phyloP scores from a whole-genome alignment of 371 early-diverging fungal species.

The Astathelohania contejeani region DNA sequence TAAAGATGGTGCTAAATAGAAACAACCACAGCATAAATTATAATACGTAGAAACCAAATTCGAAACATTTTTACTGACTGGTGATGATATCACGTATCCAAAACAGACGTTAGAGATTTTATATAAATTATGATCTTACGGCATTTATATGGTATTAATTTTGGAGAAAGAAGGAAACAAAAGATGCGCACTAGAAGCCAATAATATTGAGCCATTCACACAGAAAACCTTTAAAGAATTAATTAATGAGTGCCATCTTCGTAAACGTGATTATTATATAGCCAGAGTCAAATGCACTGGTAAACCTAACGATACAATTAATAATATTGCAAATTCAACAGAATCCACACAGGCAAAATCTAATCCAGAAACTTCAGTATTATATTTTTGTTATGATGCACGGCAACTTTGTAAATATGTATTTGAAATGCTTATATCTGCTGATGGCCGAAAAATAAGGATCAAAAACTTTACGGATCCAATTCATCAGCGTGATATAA shows the following conservation, averaged over 20 bases:
- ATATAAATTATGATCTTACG: too few relatives aligned
- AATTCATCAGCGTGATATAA: conserved; percentile 39
- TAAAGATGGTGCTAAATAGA: too few relatives aligned
- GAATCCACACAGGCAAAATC: too few relatives aligned
- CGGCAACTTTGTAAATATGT: conserved; percentile 53
- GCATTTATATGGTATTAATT: conserved; percentile 17
- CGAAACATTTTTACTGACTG: too few relatives aligned
- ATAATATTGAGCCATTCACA: conserved; percentile 49
- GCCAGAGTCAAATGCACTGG: conserved; percentile 29
- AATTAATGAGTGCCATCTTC: conserved; percentile 35
- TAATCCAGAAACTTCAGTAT: too few relatives aligned
- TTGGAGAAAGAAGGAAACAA: conserved; percentile 35
- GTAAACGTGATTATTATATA: conserved; percentile 43
- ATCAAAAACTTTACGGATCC: conserved; percentile 53
- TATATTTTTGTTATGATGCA: conserved; percentile 52
- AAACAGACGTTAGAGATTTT: too few relatives aligned
- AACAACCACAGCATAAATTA: too few relatives aligned
- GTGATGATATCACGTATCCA: too few relatives aligned
- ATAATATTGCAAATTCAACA: too few relatives aligned
- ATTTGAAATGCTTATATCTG: conserved; percentile 54
- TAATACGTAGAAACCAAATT: too few relatives aligned
- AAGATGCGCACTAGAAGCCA: conserved; percentile 40
- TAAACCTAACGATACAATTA: conserved; percentile 6
- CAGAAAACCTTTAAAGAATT: conserved; percentile 50
- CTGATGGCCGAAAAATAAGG: conserved; percentile 49